A percentile compares a stretch with the other conserved stretches of the same genome.
Evolutionary conservation across 805 yeast genomes (phyloP).

Genomic region (Candida chauliodis): DNA sequence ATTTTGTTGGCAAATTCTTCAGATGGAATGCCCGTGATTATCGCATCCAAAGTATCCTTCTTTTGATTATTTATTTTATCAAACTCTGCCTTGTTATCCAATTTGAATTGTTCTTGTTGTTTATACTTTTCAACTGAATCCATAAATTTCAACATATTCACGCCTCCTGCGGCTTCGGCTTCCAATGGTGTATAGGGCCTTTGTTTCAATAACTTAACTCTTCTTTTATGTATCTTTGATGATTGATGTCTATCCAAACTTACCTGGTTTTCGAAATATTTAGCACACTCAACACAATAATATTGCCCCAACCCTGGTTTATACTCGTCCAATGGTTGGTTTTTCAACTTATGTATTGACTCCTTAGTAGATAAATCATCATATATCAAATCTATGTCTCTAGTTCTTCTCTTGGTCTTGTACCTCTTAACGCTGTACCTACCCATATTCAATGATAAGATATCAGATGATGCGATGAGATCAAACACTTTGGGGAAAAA

Average conservation of each 20-base stretch:
- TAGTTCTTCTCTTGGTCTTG: slow-evolving; percentile 83
- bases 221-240: slow-evolving; percentile 80
- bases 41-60: slow-evolving; percentile 38
- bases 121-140: slow-evolving; percentile 61
- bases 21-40: slow-evolving; percentile 27
- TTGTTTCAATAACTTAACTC: slow-evolving; percentile 69
- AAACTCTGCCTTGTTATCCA: slow-evolving; percentile 43
- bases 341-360: slow-evolving; percentile 60
- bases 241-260: slow-evolving; percentile 72
- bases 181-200: slow-evolving; percentile 87
- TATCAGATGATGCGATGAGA: slow-evolving; percentile 6
- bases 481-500: slow-evolving; percentile 2
- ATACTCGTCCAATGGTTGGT: slow-evolving; percentile 84
- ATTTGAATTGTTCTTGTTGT: slow-evolving; percentile 34
- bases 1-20: slow-evolving; percentile 18
- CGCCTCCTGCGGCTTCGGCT: slow-evolving; percentile 88
- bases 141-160: slow-evolving; percentile 64
- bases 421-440: slow-evolving; percentile 82
- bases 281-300: slow-evolving; percentile 92
- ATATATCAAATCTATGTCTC: slow-evolving; percentile 80
- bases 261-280: slow-evolving; percentile 75
- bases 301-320: slow-evolving; percentile 93
- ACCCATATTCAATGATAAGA: slow-evolving; percentile 51
- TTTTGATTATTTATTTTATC: slow-evolving; percentile 31
- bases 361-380: slow-evolving; percentile 66